Evolutionary conservation across 2,329 filamentous ascomycete species (phyloP).

Genomic region (Hortaea sp.): DNA sequence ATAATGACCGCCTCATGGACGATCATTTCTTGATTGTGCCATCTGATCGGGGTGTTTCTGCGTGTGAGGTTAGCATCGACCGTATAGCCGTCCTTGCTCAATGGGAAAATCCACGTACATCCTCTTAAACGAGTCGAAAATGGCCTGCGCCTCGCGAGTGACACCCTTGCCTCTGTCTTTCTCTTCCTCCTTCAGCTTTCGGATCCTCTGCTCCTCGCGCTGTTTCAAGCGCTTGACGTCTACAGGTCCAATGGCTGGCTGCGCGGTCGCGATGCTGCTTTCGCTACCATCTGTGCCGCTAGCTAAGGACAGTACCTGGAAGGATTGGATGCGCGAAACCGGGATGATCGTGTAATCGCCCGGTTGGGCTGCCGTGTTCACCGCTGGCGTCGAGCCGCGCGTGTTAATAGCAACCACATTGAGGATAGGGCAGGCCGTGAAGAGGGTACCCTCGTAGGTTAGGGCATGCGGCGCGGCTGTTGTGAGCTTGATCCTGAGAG

Average conservation of each 20-base stretch:
- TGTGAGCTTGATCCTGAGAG: constrained; percentile 46
- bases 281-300: constrained; percentile 16
- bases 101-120: constrained; percentile 31
- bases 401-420: constrained; percentile 54
- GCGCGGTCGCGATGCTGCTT: constrained; percentile 11
- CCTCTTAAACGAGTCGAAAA: constrained; percentile 52
- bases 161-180: constrained; percentile 51
- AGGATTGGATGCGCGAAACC: constrained; percentile 47
- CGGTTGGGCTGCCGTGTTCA: constrained; percentile 30
- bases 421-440: constrained; percentile 50
- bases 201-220: constrained; percentile 47
- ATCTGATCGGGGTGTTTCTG: constrained; percentile 40
- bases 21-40: constrained; percentile 50
- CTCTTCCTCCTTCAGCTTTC: constrained; percentile 47
- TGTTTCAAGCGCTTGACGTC: constrained; percentile 45
- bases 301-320: constrained; percentile 43
- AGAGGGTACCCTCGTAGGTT: constrained; percentile 51
- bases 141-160: constrained; percentile 50
- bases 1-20: constrained; percentile 52
- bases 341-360: constrained; percentile 53
- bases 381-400: constrained; percentile 34
- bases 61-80: neutral
- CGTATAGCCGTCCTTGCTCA: too few species aligned
- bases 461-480: constrained; percentile 41
- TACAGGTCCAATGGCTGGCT: constrained; percentile 39